A percentile compares a stretch with the other conserved stretches of the same genome.
These are phyloP conservation scores for Geotrichum bryndzae DNA, from an alignment of 1,139 yeast species.

Conservation along the genomic window DNA sequence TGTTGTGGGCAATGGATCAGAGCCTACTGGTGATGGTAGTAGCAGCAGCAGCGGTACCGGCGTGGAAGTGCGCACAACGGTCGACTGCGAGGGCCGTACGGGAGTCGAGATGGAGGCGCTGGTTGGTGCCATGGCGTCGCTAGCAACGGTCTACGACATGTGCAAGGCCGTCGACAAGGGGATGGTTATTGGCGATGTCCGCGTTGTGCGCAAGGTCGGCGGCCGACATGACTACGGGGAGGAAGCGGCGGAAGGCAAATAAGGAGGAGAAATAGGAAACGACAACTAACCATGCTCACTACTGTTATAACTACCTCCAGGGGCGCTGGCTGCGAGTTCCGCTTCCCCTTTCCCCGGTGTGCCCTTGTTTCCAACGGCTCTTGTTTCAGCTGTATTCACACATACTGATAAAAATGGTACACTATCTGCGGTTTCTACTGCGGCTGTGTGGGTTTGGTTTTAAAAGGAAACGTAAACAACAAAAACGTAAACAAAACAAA, in stretches of 20 bases:
- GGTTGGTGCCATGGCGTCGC: constrained; percentile 40
- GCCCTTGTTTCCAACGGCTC: neutral
- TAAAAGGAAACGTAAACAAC: neutral
- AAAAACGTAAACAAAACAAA: neutral
- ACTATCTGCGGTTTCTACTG: neutral
- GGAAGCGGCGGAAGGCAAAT: neutral
- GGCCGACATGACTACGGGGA: constrained; percentile 38
- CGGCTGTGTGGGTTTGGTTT: neutral
- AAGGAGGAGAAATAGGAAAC: no score
- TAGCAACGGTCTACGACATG: constrained; percentile 49
- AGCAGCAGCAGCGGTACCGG: constrained; percentile 5
- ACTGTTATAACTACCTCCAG: neutral
- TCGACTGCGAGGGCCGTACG: constrained; percentile 44
- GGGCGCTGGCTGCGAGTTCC: neutral
- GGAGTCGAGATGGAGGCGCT: constrained; percentile 55
- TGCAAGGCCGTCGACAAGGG: constrained; percentile 48
- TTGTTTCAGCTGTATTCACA: neutral
- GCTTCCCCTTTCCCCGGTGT: neutral
- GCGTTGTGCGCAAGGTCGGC: constrained; percentile 40
- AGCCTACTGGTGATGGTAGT: neutral
- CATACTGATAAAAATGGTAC: no score
- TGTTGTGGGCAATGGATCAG: constrained; percentile 18
- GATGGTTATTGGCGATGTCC: constrained; percentile 39
- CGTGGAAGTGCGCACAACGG: constrained; percentile 35
- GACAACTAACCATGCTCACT: neutral